A percentile compares a stretch with the other conserved stretches of the same genome.
These are phyloP conservation scores for Fusarium sublunatum DNA, from an alignment of 2,329 filamentous ascomycete species.

Conservation along the genomic window DNA sequence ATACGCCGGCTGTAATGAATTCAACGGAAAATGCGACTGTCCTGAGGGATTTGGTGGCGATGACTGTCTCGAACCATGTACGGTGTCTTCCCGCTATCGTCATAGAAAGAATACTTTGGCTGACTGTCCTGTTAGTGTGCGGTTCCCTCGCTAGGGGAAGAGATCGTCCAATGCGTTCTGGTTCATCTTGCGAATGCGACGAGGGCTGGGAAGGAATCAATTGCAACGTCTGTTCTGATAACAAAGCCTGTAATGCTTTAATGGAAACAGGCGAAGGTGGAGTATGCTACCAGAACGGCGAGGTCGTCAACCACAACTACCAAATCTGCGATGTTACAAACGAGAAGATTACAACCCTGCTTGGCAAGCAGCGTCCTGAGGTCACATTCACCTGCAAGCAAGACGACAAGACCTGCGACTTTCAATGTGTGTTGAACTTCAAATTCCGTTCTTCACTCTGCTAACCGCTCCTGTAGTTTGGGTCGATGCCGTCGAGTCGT, in stretches of 20 bases:
- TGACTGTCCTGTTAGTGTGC: constrained; percentile 68
- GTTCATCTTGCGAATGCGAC: constrained; percentile 82
- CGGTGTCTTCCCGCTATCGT: constrained; percentile 41
- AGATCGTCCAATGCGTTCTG: constrained; percentile 79
- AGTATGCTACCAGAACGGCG: constrained; percentile 90
- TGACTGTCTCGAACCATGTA: constrained; percentile 86
- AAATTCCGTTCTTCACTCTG: not conserved
- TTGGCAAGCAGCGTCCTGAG: constrained; percentile 87
- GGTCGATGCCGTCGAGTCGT: constrained; percentile 93
- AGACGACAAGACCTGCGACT: constrained; percentile 82
- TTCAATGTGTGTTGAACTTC: constrained; percentile 77
- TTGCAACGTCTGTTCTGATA: constrained; percentile 91
- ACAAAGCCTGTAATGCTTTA: constrained; percentile 86
- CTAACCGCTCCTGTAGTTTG: constrained; percentile 72
- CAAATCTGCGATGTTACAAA: constrained; percentile 99
- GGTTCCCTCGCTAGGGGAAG: constrained; percentile 85
- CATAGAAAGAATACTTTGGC: not conserved
- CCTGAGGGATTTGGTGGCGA: constrained; percentile 93
- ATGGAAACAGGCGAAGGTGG: constrained; percentile 86
- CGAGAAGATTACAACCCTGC: constrained; percentile 86
- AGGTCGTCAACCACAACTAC: constrained; percentile 93
- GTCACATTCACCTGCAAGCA: constrained; percentile 93
- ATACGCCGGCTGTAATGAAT: constrained; percentile 88
- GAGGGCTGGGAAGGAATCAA: constrained; percentile 97
- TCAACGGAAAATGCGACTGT: constrained; percentile 92